phyloP scores from a whole-genome alignment of 2,329 filamentous ascomycete genomes.

The Claviceps citrina region DNA sequence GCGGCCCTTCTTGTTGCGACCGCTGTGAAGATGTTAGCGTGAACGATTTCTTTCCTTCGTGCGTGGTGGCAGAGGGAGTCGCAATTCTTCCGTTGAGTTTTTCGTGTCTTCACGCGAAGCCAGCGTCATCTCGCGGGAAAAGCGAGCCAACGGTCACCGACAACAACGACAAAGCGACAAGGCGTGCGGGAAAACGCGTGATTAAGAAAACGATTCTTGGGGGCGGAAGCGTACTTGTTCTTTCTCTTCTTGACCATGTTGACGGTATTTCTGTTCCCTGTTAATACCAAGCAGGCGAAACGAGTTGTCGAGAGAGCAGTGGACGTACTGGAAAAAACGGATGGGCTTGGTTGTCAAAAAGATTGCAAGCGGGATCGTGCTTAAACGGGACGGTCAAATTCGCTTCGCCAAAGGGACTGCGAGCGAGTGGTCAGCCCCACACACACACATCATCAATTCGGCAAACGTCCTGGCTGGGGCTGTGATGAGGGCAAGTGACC shows the following conservation, averaged over 20 bases:
- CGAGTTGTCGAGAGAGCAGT: conserved; percentile 8
- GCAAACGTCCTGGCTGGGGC: conserved; percentile 3
- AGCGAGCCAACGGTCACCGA: conserved; percentile 1
- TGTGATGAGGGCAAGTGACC: conserved; percentile 10
- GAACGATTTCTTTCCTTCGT: no score
- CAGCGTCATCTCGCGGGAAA: conserved; percentile 8
- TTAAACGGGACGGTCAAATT: no score
- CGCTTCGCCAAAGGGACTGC: conserved; percentile 4
- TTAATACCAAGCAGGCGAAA: conserved; percentile 18
- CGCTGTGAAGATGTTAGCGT: conserved; percentile 38
- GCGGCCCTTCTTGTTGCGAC: conserved; percentile 99
- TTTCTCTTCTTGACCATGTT: conserved; percentile 62
- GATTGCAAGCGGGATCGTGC: conserved; percentile 3
- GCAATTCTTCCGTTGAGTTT: background rate
- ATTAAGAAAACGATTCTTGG: background rate
- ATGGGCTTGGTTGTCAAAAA: background rate
- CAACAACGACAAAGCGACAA: no score
- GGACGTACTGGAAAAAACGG: background rate
- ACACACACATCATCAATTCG: conserved; percentile 4
- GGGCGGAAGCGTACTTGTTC: conserved; percentile 38
- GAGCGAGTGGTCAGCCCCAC: conserved; percentile 5
- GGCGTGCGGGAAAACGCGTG: no score
- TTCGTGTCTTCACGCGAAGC: background rate
- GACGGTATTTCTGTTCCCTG: conserved; percentile 35
- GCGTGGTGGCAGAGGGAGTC: background rate